phyloP scores from a whole-genome alignment of 805 yeast species.

The Spathaspora passalidarum region DNA sequence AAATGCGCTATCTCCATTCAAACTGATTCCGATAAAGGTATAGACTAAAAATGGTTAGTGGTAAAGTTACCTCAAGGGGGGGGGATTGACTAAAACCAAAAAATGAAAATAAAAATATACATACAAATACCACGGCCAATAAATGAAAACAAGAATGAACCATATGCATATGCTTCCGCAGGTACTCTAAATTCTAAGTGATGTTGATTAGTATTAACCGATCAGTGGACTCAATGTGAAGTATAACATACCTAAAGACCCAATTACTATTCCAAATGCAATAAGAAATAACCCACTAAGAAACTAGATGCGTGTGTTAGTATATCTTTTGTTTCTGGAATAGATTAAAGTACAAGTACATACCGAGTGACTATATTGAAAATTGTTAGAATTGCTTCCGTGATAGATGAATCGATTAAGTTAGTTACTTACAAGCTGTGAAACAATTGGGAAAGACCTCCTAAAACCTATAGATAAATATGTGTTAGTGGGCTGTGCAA shows the following conservation, averaged over 20 bases:
- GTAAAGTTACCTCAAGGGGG: neutral
- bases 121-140: slow-evolving; percentile 70
- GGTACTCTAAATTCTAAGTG: slow-evolving; percentile 49
- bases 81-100: neutral
- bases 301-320: slow-evolving; percentile 38
- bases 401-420: neutral
- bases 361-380: slow-evolving; percentile 30
- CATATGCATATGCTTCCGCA: slow-evolving; percentile 60
- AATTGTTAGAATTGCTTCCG: slow-evolving; percentile 20
- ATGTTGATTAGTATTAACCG: neutral
- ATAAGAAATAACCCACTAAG: slow-evolving; percentile 58
- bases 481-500: neutral
- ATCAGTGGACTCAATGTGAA: neutral
- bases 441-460: slow-evolving; percentile 50
- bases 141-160: slow-evolving; percentile 65
- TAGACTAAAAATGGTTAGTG: slow-evolving; percentile 31
- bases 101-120: slow-evolving; percentile 22
- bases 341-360: slow-evolving; percentile 11
- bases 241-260: slow-evolving; percentile 41
- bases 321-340: slow-evolving; percentile 3
- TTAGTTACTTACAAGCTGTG: slow-evolving; percentile 42
- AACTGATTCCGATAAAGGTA: slow-evolving; percentile 34
- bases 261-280: slow-evolving; percentile 51
- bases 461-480: slow-evolving; percentile 39
- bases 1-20: slow-evolving; percentile 50